Base-by-base conservation (phyloP, 352 stramenopile genomes). In the Phytophthora pseudosyringae region DNA sequence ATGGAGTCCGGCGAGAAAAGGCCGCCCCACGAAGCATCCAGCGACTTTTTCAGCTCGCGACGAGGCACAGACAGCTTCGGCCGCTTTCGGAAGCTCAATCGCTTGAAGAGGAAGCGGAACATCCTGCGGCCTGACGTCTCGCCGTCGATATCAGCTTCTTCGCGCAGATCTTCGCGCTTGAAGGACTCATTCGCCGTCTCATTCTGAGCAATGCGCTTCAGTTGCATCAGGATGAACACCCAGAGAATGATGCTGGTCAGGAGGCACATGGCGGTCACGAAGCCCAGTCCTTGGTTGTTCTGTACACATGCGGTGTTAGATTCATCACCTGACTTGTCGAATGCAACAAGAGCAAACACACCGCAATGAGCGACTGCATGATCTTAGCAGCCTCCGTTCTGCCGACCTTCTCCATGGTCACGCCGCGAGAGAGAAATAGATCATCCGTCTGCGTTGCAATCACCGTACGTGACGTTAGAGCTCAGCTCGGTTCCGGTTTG, bases 151-250 rank as follows among this genome's bases (percentile, higher is more conserved):
- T 80, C 67, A 3, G 80, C 83, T 64, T 82, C 60, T n/a, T 86
- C 75, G 33, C 68, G 77, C n/a, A 93, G 64, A 16, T 84, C 78
- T 65, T 93, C 81, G 33, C 86, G 86, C 67, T 95, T 95, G 49
- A 95, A 95, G 10, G 84, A 81, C 62, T 95, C 86, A 55, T 90
- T 92, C 4, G 86, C 85, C 4, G 86, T 93, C 48, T 78, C 76
- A 33, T 95, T 95, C 51, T 78, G 77, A 8, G 71, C 60, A 54
- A 95, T 89, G 31, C 86, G 86, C 41, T 79, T 76, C 2, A 95
- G 63, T 40, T 95, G 86, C 58, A 91, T 87, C 26, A 91, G 52
- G 26, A 95, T 62, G 62, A 95, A 91, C 1, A 85, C 52, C 76
- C 82, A 91, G 5, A 93, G 50, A 44, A 93, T 71, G 29, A 90